Base-by-base conservation (phyloP, 2,329 filamentous ascomycete species). In the Aulographum hederae region DNA sequence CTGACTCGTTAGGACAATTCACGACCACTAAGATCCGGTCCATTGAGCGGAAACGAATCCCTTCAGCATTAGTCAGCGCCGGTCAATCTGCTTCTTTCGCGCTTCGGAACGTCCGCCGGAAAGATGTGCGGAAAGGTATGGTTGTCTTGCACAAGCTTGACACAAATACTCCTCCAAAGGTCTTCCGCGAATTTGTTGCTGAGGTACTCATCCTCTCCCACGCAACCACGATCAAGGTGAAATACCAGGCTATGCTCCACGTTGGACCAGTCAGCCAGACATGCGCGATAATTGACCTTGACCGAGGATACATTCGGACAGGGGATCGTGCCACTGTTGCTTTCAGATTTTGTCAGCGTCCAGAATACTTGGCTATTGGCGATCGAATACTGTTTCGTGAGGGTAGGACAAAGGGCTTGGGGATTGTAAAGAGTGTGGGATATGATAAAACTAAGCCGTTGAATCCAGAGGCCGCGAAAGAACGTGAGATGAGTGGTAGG, bases 161-260 rank as follows among this genome's bases (percentile, higher is more conserved):
- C 32, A 73, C 72, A 32, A 19, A 11, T n/a, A 43, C 44, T 2
- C 47, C 48, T 39, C 69, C 76, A 0, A 60, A 60, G 37, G 61
- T 64, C 4, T 57, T 61, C 43, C 56, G 60, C 34, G 60, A 65
- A 34, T 65, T 65, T 37, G 52, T 61, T 48, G 44, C 79, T 60
- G 40, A 89, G 73, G 89, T 98, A 1, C 65, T 98, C 15, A 95
- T 98, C 41, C 65, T 98, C 5, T 91, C 80, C 3, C 89, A 98
- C 46, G 84, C 86, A 0, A 98, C 89, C 0, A 98, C 89, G 27
- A 98, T 98, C 53, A 89, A 92, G 54, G 82, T 75, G 1, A 86
- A 84, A 45, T 98, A 98, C 42, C 89, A 98, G 58, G 89, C 89
- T 1, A 98, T 95, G 85, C 66, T 98, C 15, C 89, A 98, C 45